A percentile compares a stretch with the other conserved stretches of the same genome.
Evolutionary conservation across 768 basidiomycete species (phyloP).

Genomic region (Suillus subaureus): DNA sequence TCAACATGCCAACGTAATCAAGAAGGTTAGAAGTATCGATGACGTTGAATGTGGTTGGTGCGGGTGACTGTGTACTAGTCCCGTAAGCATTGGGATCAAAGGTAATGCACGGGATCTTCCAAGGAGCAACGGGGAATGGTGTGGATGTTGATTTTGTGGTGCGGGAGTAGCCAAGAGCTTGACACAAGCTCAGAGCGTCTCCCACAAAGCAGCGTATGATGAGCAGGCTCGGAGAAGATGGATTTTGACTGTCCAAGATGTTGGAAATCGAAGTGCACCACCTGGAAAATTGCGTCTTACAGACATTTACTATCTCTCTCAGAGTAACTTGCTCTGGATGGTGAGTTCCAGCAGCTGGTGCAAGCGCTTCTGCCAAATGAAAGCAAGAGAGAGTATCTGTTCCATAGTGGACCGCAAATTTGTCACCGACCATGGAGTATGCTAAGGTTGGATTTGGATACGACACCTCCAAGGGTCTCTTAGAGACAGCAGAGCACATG

Average conservation of each 20-base stretch:
- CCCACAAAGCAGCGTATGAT: conserved; percentile 33
- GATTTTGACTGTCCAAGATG: conserved; percentile 11
- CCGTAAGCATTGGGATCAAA: conserved; percentile 27
- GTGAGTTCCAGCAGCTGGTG: conserved; percentile 4
- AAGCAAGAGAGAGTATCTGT: conserved; percentile 33
- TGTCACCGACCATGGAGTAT: conserved; percentile 25
- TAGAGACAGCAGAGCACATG: conserved; percentile 27
- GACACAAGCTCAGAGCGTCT: conserved; percentile 31
- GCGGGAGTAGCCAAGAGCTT: conserved; percentile 22
- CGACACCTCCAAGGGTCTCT: conserved; percentile 15
- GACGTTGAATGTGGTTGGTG: conserved; percentile 34
- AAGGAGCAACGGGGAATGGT: conserved; percentile 23
- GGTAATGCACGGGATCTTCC: conserved; percentile 26
- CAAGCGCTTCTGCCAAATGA: conserved; percentile 33
- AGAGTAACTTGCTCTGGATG: not conserved
- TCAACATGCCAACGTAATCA: conserved; percentile 33
- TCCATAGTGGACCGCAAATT: conserved; percentile 32
- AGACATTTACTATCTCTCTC: not conserved
- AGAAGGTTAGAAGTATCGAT: conserved; percentile 36
- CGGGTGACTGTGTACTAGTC: conserved; percentile 13
- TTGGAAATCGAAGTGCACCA: conserved; percentile 30
- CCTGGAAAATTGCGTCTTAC: conserved; percentile 25
- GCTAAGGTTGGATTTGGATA: conserved; percentile 33
- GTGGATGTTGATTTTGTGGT: conserved; percentile 16
- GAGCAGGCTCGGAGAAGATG: conserved; percentile 13